These are phyloP conservation scores for Epichloe gansuensis DNA, from an alignment of 2,329 filamentous ascomycete genomes.

Conservation along the genomic window DNA sequence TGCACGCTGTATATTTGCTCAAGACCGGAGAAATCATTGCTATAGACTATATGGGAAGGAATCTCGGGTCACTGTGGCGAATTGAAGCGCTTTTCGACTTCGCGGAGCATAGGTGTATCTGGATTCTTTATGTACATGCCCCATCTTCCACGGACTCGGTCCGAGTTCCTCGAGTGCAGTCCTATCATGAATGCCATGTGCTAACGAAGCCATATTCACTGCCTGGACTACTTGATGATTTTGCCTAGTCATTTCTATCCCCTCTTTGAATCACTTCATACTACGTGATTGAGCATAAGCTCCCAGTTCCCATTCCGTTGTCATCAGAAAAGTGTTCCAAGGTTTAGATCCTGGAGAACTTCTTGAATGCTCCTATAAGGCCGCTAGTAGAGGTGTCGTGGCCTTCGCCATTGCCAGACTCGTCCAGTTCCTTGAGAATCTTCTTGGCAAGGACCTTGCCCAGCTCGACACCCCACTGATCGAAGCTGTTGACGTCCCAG, in stretches of 20 bases:
- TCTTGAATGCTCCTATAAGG: slow-evolving; percentile 87
- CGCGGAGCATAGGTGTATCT: too few relatives aligned
- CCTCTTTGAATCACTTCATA: not conserved
- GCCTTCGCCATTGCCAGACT: slow-evolving; percentile 53
- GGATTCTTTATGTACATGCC: too few relatives aligned
- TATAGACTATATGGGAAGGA: too few relatives aligned
- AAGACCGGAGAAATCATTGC: too few relatives aligned
- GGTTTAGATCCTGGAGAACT: slow-evolving; percentile 41
- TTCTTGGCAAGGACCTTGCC: slow-evolving; percentile 95
- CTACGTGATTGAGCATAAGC: too few relatives aligned
- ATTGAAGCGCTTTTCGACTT: too few relatives aligned
- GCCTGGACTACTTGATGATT: not conserved
- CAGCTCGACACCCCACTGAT: slow-evolving; percentile 98
- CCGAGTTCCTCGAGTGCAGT: too few relatives aligned
- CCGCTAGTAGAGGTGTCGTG: slow-evolving; percentile 86
- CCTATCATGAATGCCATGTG: not conserved
- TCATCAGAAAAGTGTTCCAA: not conserved
- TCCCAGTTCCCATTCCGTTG: not conserved
- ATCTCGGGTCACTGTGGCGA: too few relatives aligned
- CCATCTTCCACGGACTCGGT: too few relatives aligned
- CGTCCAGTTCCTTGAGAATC: slow-evolving; percentile 75
- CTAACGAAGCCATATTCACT: not conserved
- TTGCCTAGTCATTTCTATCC: not conserved
- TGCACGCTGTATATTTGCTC: too few relatives aligned
- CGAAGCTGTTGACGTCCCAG: slow-evolving; percentile 99